A percentile compares a stretch with the other conserved stretches of the same genome.
Conservation (phyloP, 75 land plant genomes). For the Sequoiadendron giganteum region DNA sequence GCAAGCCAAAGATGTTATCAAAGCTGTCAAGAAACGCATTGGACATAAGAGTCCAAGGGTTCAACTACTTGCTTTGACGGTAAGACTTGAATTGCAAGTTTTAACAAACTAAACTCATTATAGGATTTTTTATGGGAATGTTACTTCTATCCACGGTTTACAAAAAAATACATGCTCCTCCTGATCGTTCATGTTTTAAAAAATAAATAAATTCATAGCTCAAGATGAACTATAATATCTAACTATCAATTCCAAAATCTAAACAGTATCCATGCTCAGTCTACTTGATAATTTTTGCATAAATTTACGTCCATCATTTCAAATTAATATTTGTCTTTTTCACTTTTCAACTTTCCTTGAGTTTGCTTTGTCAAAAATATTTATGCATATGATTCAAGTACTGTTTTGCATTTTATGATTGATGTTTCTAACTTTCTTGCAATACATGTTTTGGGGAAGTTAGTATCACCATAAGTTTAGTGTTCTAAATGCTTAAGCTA, state of each 20-base stretch:
- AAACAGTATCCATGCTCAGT: not conserved
- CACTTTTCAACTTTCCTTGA: not conserved
- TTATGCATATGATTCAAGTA: not conserved
- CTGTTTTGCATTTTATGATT: not conserved
- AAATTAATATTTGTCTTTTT: not conserved
- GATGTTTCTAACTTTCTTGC: not conserved
- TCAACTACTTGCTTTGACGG: constrained; percentile 75
- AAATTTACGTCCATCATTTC: not conserved
- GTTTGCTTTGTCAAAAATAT: not conserved
- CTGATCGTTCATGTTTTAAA: not conserved
- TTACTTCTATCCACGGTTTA: not conserved
- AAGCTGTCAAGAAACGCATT: constrained; percentile 81
- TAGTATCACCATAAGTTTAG: not conserved
- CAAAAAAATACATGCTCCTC: not conserved
- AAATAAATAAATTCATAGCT: not conserved
- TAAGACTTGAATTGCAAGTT: constrained; percentile 25
- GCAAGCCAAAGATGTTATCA: constrained; percentile 80
- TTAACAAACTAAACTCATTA: not conserved
- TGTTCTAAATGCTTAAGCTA: not conserved
- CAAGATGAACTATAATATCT: not conserved
- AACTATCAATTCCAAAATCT: not conserved
- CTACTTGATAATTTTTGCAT: not conserved
- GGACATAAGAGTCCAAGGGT: constrained; percentile 62
- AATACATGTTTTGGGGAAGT: not conserved
- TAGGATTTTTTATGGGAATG: not conserved